phyloP scores from a whole-genome alignment of 768 basidiomycete species.

The Boletus rex-veris region DNA sequence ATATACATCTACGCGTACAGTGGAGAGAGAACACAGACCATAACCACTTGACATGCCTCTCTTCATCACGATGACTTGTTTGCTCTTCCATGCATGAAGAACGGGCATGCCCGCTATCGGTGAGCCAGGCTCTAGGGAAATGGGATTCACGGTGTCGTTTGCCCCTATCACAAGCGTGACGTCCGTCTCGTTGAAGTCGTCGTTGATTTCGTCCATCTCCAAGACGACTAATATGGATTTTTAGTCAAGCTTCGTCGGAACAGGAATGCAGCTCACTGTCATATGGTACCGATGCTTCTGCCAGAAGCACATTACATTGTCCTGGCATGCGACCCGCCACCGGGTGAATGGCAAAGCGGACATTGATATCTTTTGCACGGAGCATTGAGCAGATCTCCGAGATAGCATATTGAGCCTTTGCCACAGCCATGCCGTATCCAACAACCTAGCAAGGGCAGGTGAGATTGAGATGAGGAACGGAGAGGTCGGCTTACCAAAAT shows the following conservation, averaged over 20 bases:
- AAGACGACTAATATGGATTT: constrained; percentile 57
- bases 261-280: constrained; percentile 53
- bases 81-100: constrained; percentile 90
- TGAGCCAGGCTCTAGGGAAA: constrained; percentile 81
- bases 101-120: constrained; percentile 93
- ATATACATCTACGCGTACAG: background rate
- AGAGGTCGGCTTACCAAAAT: constrained; percentile 52
- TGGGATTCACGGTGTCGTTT: constrained; percentile 91
- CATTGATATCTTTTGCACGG: constrained; percentile 69
- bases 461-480: background rate
- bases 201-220: constrained; percentile 95
- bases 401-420: constrained; percentile 81
- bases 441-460: constrained; percentile 49
- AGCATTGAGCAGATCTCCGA: constrained; percentile 74
- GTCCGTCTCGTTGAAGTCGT: constrained; percentile 85
- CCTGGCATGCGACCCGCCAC: constrained; percentile 94
- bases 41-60: constrained; percentile 86
- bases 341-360: constrained; percentile 85
- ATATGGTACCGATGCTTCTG: constrained; percentile 87
- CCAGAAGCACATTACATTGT: constrained; percentile 88
- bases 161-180: constrained; percentile 90
- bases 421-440: constrained; percentile 90
- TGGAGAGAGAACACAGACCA: constrained; percentile 44
- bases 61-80: constrained; percentile 91
- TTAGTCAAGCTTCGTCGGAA: background rate